A percentile compares a stretch with the other conserved stretches of the same genome.
Conservation (phyloP, 2,329 filamentous ascomycete genomes). For the Microsporum ferrugineum region DNA sequence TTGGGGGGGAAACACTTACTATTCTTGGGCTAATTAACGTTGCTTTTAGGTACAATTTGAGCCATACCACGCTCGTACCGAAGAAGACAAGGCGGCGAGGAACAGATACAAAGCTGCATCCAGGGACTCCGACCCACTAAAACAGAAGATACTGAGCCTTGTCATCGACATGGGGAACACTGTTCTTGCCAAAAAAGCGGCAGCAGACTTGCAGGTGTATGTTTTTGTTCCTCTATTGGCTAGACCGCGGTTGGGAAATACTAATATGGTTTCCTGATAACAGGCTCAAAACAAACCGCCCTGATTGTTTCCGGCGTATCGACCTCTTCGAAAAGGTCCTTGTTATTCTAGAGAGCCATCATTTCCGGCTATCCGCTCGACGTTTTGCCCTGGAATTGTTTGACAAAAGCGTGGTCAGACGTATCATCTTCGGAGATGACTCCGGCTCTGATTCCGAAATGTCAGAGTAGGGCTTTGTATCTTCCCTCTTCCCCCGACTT, state of each 20-base stretch:
- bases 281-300: constrained; percentile 63
- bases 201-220: constrained; percentile 60
- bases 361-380: constrained; percentile 75
- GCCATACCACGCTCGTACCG: constrained; percentile 30
- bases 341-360: constrained; percentile 73
- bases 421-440: constrained; percentile 71
- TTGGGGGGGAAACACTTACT: too few species aligned
- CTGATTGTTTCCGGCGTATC: constrained; percentile 61
- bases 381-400: constrained; percentile 90
- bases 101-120: constrained; percentile 47
- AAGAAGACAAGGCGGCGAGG: constrained; percentile 31
- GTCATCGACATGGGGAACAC: constrained; percentile 86
- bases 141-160: constrained; percentile 67
- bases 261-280: neutral
- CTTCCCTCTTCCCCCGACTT: neutral
- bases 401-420: constrained; percentile 74
- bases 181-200: constrained; percentile 77
- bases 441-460: constrained; percentile 26
- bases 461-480: constrained; percentile 6
- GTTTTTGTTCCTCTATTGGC: constrained; percentile 12
- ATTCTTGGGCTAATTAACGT: neutral
- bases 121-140: constrained; percentile 50
- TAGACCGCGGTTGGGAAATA: neutral
- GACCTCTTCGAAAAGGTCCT: constrained; percentile 77
- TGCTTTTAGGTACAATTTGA: constrained; percentile 25